phyloP scores from a whole-genome alignment of 805 yeast species.

The Millerago galiae region DNA sequence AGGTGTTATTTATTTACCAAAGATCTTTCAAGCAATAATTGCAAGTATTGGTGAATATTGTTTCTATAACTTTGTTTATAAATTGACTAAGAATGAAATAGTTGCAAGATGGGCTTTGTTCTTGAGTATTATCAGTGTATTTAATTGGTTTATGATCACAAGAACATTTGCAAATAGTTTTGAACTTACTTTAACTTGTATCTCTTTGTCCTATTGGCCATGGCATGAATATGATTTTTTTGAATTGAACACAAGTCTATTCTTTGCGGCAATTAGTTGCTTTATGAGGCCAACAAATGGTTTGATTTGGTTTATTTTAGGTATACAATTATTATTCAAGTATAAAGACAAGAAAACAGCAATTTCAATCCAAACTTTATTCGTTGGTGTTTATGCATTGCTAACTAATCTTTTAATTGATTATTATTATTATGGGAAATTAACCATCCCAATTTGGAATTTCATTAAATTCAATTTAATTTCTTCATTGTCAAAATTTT shows the following conservation, averaged over 20 bases:
- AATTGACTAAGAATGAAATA: conserved; percentile 26
- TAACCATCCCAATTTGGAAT: conserved; percentile 57
- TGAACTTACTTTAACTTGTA: conserved; percentile 64
- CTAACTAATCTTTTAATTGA: conserved; percentile 43
- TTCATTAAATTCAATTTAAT: conserved; percentile 76
- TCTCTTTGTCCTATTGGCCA: conserved; percentile 70
- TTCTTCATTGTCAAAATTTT: conserved; percentile 67
- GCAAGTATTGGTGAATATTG: conserved; percentile 70
- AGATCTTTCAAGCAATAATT: conserved; percentile 57
- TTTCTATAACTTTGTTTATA: conserved; percentile 41
- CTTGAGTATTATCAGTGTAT: conserved; percentile 56
- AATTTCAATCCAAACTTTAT: conserved; percentile 18
- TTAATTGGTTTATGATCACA: conserved; percentile 76
- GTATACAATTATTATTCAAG: conserved; percentile 24
- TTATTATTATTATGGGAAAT: conserved; percentile 47
- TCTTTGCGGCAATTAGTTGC: conserved; percentile 55
- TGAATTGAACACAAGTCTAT: conserved; percentile 32
- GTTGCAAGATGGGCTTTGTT: conserved; percentile 38
- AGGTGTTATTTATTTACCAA: conserved; percentile 50
- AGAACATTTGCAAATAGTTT: conserved; percentile 82
- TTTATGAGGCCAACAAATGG: conserved; percentile 81
- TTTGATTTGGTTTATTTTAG: conserved; percentile 67
- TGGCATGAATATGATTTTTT: conserved; percentile 34
- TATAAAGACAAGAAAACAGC: conserved; percentile 7
- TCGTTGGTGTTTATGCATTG: conserved; percentile 25